Evolutionary conservation across 2,329 filamentous ascomycete genomes (phyloP), one percentile per base, ranked within the genome.

Genomic region (Diaporthe eres): DNA sequence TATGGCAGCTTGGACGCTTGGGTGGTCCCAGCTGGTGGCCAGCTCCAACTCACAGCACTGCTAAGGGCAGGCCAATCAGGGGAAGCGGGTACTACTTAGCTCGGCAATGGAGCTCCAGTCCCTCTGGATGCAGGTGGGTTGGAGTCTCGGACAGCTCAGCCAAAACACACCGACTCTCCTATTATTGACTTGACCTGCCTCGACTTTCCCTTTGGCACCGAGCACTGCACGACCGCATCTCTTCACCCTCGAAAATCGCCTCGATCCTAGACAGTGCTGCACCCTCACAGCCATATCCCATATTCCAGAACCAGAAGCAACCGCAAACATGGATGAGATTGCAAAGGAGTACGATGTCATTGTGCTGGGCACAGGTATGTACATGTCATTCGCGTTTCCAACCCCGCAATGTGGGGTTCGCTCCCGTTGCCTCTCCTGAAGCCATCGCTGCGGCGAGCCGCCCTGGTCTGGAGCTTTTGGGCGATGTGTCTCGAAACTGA

Each of bases 281-380:
- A 71, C 72, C 71, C 61, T 72, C 86, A 72, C 63, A 58, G 44
- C 70, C 71, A 74, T n/a, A 67, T 58, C 44, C 37, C 71, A 74
- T 34, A 25, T 25, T 49, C 25, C 57, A 65, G 34, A 75, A 28
- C n/a, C 55, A 63, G 34, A 75, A 53, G 25, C 58, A 60, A 73
- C 77, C 76, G 77, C 78, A 82, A 90, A 78, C 87, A 98, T 98
- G 97, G 97, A 98, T 85, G 97, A 98, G 87, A 98, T 99, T 84
- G 95, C 96, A 81, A 94, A 95, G 84, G 96, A 98, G 87, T 99
- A 99, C 91, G 97, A 99, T 91, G 95, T 98, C 86, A 92, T 99
- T 85, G 97, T 99, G 76, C 92, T 99, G 85, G 97, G 97, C 90
- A 99, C 97, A 85, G 96, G 95, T 98, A 90, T 84, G 91, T 87